Conservation (phyloP, 768 basidiomycete genomes). For the Termitomyces sp. region DNA sequence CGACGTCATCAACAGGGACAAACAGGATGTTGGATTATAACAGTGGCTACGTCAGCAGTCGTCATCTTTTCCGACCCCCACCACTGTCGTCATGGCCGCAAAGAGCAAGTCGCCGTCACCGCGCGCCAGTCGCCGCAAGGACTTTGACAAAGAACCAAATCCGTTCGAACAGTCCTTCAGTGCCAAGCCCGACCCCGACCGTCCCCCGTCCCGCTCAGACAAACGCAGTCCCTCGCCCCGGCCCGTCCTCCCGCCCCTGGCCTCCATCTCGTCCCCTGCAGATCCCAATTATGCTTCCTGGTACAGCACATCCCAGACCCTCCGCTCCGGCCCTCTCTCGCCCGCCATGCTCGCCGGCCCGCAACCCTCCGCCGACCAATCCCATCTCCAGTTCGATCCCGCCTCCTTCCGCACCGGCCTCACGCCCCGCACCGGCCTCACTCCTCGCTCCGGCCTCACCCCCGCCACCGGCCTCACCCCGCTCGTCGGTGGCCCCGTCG, state of each 20-base stretch:
- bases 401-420: constrained; percentile 3
- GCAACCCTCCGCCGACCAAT: constrained; percentile 41
- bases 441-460: constrained; percentile 79
- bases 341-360: constrained; percentile 96
- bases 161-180: constrained; percentile 96
- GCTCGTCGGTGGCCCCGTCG: constrained; percentile 65
- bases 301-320: constrained; percentile 57
- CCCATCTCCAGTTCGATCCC: constrained; percentile 11
- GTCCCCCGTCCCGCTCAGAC: constrained; percentile 26
- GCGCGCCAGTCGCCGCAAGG: constrained; percentile 41
- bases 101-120: constrained; percentile 31
- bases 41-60: constrained; percentile 44
- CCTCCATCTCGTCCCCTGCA: constrained; percentile 69
- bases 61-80: constrained; percentile 34
- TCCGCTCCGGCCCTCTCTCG: constrained; percentile 89
- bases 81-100: constrained; percentile 32
- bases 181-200: constrained; percentile 28
- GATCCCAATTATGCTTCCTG: constrained; percentile 57
- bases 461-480: constrained; percentile 76
- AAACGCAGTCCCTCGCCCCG: constrained; percentile 42
- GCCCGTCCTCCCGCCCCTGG: constrained; percentile 78
- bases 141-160: constrained; percentile 80
- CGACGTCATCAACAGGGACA: constrained; percentile 21
- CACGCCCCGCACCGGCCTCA: constrained; percentile 67
- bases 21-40: constrained; percentile 39